Evolutionary conservation across 148 eudicot genomes (phyloP).

Genomic region (Heliosperma pusillum): DNA sequence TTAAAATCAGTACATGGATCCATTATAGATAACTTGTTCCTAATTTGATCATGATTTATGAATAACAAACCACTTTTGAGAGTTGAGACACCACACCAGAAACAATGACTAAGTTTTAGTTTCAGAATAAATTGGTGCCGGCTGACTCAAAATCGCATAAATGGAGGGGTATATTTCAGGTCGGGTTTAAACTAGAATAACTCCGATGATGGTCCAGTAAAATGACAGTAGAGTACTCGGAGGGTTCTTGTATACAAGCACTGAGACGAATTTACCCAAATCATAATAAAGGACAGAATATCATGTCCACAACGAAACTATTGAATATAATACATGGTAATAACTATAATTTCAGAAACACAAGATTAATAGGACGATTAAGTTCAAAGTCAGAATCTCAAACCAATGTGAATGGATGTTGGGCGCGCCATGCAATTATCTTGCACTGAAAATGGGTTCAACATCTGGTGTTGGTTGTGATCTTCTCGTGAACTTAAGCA

Average conservation of each 20-base stretch:
- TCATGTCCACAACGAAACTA: neutral
- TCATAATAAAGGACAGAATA: neutral
- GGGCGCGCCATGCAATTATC: slow-evolving; percentile 31
- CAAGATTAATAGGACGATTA: neutral
- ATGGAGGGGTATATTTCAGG: neutral
- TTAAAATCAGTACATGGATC: too few relatives aligned
- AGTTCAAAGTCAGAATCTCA: neutral
- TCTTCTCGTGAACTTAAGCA: slow-evolving; percentile 92
- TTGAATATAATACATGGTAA: neutral
- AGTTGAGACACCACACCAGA: neutral
- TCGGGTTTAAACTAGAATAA: neutral
- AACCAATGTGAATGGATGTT: neutral
- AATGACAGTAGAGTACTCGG: neutral
- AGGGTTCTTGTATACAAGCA: neutral
- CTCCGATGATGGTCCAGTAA: neutral
- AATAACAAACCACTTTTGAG: neutral
- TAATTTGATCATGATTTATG: too few relatives aligned
- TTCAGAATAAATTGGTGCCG: neutral
- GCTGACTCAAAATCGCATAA: neutral
- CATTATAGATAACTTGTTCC: too few relatives aligned
- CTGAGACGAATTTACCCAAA: neutral
- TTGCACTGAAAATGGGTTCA: slow-evolving; percentile 84
- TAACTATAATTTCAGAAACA: neutral
- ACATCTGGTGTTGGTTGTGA: slow-evolving; percentile 69
- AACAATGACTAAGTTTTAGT: neutral